These are phyloP conservation scores for Murraya paniculata DNA, from an alignment of 345 rosid genomes.

Conservation along the genomic window DNA sequence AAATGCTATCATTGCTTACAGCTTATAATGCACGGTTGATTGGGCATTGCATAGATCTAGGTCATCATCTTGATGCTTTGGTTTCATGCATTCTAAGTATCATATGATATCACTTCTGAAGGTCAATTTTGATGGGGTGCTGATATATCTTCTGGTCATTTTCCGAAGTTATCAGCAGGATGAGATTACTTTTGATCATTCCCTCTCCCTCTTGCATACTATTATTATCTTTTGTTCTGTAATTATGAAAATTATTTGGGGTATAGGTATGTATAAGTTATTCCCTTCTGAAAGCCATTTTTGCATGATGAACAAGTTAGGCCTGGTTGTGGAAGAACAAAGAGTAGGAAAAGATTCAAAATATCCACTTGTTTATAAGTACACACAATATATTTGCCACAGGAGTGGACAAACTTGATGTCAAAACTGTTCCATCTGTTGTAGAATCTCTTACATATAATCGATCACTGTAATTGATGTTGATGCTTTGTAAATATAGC, in stretches of 20 bases:
- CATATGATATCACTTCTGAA: neutral
- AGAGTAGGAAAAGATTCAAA: neutral
- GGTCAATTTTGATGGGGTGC: neutral
- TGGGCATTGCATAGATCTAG: neutral
- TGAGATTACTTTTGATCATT: neutral
- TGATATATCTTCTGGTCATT: neutral
- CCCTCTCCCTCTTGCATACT: neutral
- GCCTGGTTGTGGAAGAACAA: neutral
- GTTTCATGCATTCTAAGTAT: neutral
- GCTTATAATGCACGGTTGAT: neutral
- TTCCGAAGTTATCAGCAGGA: neutral
- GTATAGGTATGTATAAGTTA: neutral
- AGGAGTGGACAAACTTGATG: neutral
- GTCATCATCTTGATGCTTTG: neutral
- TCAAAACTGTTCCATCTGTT: conserved; percentile 3
- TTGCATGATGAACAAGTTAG: neutral
- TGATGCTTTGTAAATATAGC: neutral
- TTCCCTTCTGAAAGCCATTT: neutral
- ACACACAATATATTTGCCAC: neutral
- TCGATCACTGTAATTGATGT: neutral
- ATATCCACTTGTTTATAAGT: too few relatives aligned
- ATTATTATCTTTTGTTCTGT: neutral
- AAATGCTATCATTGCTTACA: neutral
- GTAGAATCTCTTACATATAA: neutral
- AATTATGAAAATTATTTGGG: neutral